A percentile compares a stretch with the other conserved stretches of the same genome.
phyloP scores from a whole-genome alignment of 306 rosid species.

The Mucuna pruriens region DNA sequence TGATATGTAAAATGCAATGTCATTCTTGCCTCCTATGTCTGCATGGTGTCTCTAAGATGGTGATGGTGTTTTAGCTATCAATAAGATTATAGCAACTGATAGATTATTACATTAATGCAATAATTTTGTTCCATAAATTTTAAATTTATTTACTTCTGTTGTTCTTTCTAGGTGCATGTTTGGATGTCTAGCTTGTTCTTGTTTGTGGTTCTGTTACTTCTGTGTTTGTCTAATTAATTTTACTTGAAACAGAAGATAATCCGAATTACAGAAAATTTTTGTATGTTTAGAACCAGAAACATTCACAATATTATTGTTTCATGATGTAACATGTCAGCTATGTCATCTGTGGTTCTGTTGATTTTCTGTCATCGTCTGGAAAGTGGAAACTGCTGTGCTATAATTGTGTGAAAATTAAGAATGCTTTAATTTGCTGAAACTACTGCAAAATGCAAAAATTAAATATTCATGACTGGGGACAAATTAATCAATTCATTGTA shows the following conservation, averaged over 20 bases:
- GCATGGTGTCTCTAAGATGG: constrained; percentile 2
- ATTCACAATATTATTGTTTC: constrained; percentile 22
- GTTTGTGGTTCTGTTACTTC: background rate
- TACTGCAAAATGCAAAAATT: constrained; percentile 19
- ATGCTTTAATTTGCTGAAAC: constrained; percentile 31
- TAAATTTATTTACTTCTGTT: background rate
- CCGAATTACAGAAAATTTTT: background rate
- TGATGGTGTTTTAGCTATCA: constrained; percentile 24
- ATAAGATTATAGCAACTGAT: constrained; percentile 10
- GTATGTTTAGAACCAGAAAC: constrained; percentile 14
- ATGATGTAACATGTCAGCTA: constrained; percentile 12
- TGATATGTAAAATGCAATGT: constrained; percentile 24
- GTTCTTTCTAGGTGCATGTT: constrained; percentile 15
- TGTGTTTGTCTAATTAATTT: constrained; percentile 24
- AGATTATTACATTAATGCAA: background rate
- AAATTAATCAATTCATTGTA: background rate
- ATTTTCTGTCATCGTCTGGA: constrained; percentile 5
- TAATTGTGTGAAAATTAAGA: constrained; percentile 23
- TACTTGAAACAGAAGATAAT: constrained; percentile 26
- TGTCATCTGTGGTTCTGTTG: constrained; percentile 29
- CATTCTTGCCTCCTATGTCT: constrained; percentile 20
- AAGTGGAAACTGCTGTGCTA: constrained; percentile 1
- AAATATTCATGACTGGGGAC: constrained; percentile 8
- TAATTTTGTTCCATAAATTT: constrained; percentile 5
- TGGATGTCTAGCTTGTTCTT: constrained; percentile 21